Percentiles rank a stretch among this genome's conserved stretches.
These are phyloP conservation scores for Coemansia javaensis DNA, from an alignment of 192 early-diverging fungal species.

Conservation along the genomic window DNA sequence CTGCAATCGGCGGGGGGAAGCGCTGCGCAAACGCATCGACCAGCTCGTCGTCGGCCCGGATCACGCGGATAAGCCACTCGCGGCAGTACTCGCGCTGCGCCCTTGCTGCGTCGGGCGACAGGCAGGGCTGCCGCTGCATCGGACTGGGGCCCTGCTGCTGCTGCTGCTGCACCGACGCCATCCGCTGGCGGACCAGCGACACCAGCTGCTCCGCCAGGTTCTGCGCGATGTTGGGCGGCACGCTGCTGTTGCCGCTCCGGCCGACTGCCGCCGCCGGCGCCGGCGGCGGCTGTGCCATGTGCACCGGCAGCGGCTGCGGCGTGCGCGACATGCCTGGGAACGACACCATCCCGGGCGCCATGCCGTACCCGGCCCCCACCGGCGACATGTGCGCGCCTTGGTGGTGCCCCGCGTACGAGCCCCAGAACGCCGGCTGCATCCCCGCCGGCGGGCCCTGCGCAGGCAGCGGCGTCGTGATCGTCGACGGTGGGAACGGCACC, in stretches of 20 bases:
- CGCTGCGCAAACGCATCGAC: constrained; percentile 49
- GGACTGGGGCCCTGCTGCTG: too few relatives aligned
- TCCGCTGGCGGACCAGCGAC: constrained; percentile 46
- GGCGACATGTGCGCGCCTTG: constrained; percentile 44
- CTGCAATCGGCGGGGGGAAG: constrained; percentile 41
- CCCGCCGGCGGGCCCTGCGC: constrained; percentile 6
- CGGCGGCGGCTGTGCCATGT: constrained; percentile 1
- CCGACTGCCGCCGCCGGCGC: not conserved
- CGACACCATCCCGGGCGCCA: constrained; percentile 22
- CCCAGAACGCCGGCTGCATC: constrained; percentile 18
- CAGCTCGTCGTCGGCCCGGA: constrained; percentile 47
- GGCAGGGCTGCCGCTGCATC: not conserved
- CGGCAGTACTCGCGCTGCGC: constrained; percentile 46
- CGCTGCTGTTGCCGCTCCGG: not conserved
- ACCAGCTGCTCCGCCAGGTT: constrained; percentile 50
- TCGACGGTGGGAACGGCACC: constrained; percentile 45
- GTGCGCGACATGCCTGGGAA: constrained; percentile 19
- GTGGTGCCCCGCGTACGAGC: constrained; percentile 12
- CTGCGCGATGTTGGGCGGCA: constrained; percentile 27
- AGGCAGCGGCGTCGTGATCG: constrained; percentile 43
- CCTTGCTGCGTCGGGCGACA: constrained; percentile 9
- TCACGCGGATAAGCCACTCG: constrained; percentile 47
- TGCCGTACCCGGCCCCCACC: constrained; percentile 17
- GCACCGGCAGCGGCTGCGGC: constrained; percentile 3
- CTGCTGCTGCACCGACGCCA: constrained; percentile 20